These are phyloP conservation scores for Thalassiosira livingstoniorum DNA, from an alignment of 352 stramenopile genomes.

Conservation along the genomic window DNA sequence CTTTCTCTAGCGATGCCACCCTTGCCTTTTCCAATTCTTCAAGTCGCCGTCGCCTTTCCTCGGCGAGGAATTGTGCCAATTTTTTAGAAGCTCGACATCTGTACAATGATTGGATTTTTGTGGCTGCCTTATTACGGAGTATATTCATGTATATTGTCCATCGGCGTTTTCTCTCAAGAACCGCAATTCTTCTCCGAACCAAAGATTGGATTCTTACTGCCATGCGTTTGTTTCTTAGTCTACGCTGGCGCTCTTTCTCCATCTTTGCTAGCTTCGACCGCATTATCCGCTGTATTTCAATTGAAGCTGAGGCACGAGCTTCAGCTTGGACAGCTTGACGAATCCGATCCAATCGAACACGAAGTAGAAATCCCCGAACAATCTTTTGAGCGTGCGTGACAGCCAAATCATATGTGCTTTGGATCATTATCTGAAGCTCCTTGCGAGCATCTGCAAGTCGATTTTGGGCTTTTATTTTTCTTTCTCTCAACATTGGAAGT, in stretches of 20 bases:
- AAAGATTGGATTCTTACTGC: conserved; percentile 45
- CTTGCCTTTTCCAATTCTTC: conserved; percentile 43
- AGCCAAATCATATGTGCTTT: conserved; percentile 49
- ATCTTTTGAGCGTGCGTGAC: conserved; percentile 53
- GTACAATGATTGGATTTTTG: conserved; percentile 45
- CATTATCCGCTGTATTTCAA: conserved; percentile 43
- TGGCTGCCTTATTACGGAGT: conserved; percentile 35
- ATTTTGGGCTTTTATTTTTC: conserved; percentile 35
- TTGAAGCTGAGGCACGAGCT: conserved; percentile 27
- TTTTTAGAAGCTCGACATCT: neutral
- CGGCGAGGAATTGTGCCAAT: conserved; percentile 18
- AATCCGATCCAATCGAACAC: conserved; percentile 28
- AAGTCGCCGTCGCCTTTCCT: conserved; percentile 22
- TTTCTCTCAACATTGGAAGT: conserved; percentile 36
- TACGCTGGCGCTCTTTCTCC: conserved; percentile 14
- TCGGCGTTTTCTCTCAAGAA: conserved; percentile 28
- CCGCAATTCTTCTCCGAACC: conserved; percentile 22
- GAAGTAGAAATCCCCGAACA: conserved; percentile 44
- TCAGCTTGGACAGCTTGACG: conserved; percentile 3
- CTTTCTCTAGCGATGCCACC: conserved; percentile 11
- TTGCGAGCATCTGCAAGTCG: conserved; percentile 26
- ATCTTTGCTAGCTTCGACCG: conserved; percentile 31
- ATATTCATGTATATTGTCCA: conserved; percentile 29
- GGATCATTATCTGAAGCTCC: conserved; percentile 56
- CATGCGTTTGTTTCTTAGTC: conserved; percentile 32